Conservation (phyloP, 495 filamentous ascomycete genomes). For the Xylaria palmicola region DNA sequence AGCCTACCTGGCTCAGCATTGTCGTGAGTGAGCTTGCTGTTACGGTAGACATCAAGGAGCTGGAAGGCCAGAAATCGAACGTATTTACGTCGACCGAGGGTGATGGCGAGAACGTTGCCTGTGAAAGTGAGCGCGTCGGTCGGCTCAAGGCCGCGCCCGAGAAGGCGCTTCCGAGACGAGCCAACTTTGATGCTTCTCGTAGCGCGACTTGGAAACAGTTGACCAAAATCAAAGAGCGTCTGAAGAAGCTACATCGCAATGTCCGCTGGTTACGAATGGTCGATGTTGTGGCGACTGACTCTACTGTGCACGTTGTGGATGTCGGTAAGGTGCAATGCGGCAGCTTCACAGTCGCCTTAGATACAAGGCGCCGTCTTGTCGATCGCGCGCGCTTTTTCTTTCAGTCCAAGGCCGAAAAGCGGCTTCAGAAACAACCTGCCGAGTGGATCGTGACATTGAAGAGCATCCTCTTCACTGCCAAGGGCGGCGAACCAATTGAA, state of each 20-base stretch:
- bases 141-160: constrained; percentile 20
- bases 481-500: constrained; percentile 83
- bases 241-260: constrained; percentile 82
- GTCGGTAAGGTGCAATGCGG: constrained; percentile 84
- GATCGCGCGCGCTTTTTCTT: constrained; percentile 89
- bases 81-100: constrained; percentile 25
- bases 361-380: constrained; percentile 87
- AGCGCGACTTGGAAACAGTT: constrained; percentile 78
- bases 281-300: constrained; percentile 83
- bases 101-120: constrained; percentile 24
- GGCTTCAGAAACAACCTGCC: constrained; percentile 73
- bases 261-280: constrained; percentile 88
- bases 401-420: constrained; percentile 65
- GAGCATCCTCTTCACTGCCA: constrained; percentile 82
- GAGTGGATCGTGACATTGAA: constrained; percentile 90
- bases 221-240: constrained; percentile 72
- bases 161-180: constrained; percentile 23
- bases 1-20: constrained; percentile 95
- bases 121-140: constrained; percentile 13
- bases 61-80: constrained; percentile 48
- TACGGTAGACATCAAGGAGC: constrained; percentile 70
- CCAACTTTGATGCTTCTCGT: constrained; percentile 36
- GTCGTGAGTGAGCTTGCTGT: constrained; percentile 79
- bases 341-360: constrained; percentile 78
- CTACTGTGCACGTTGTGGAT: constrained; percentile 68